Base-by-base conservation (phyloP, 345 rosid species). In the Dimocarpus longan region DNA sequence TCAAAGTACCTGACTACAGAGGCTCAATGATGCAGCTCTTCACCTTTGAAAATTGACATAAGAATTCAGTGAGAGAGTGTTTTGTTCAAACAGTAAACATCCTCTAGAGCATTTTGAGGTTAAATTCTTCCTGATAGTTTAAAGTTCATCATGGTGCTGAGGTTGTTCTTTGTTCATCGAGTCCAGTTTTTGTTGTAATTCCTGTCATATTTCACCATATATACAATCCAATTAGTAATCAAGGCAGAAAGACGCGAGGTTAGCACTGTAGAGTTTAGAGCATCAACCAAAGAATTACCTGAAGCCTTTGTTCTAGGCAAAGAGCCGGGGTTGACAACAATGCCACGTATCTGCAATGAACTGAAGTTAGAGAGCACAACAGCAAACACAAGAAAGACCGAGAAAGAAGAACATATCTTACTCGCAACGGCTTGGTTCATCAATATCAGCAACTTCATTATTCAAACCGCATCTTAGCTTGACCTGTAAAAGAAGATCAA, bases 361-460 rank as follows among this genome's bases (percentile, higher is more conserved):
- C 52, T 16, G 44, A 16, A 0, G 59, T 77, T 73, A 75, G 42
- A 44, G 63, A 28, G 54, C 42, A 39, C 64, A 68, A 22, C 62
- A 26, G 24, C 28, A 76, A 42, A 79, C 11, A 65, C 46, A 46
- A n/a, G 15, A 63, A 40, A 32, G 37, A 54, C 42, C 70, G 52
- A 70, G 40, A 78, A 28, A 66, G 37, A 60, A 21, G 42, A 68
- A 15, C 64, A 76, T 63, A 26, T 81, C 89, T 88, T 89, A 94
- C 99, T 97, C 98, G 95, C 98, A 96, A 52, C 98, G 98, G 83
- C 98, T 96, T 81, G 98, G 99, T 82, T 96, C 98, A 73, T 91
- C 98, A 10, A 94, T 92, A 83, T 91, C 97, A 67, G 88, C 74
- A 62, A 97, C 81, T 90, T 94, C 98, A 62, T 87, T 91, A 43